These are phyloP conservation scores for Candolleomyces aberdarensis DNA, from an alignment of 768 basidiomycete genomes.

Conservation along the genomic window DNA sequence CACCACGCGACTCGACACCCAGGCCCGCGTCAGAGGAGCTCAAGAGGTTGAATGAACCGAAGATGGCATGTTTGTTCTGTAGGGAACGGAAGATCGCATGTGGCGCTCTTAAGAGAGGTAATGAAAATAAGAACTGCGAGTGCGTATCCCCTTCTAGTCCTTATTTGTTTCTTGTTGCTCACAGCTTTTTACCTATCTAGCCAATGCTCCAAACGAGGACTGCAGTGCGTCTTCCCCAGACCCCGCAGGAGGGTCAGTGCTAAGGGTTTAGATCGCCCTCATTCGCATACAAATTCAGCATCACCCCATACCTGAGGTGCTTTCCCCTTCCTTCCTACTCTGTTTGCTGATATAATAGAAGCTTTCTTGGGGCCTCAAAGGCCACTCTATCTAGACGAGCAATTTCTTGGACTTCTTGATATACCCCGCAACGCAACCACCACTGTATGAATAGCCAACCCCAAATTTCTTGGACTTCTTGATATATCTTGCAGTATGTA, in stretches of 20 bases:
- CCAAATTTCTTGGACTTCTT: no score
- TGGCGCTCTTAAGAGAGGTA: neutral
- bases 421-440: no score
- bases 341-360: no score
- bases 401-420: no score
- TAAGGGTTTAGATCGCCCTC: no score
- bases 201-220: neutral
- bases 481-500: no score
- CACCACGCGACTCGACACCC: neutral
- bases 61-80: constrained; percentile 11
- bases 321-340: no score
- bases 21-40: neutral
- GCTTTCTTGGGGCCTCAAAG: no score
- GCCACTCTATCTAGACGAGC: no score
- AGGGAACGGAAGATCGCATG: constrained; percentile 14
- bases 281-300: no score
- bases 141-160: neutral
- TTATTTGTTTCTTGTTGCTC: neutral
- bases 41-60: neutral
- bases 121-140: neutral
- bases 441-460: no score
- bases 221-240: neutral
- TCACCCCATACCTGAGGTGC: no score
- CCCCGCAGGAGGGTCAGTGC: neutral
- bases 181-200: neutral